A percentile compares a stretch with the other conserved stretches of the same genome.
phyloP scores from a whole-genome alignment of 139 green algal species.

The Tetraselmis chui region DNA sequence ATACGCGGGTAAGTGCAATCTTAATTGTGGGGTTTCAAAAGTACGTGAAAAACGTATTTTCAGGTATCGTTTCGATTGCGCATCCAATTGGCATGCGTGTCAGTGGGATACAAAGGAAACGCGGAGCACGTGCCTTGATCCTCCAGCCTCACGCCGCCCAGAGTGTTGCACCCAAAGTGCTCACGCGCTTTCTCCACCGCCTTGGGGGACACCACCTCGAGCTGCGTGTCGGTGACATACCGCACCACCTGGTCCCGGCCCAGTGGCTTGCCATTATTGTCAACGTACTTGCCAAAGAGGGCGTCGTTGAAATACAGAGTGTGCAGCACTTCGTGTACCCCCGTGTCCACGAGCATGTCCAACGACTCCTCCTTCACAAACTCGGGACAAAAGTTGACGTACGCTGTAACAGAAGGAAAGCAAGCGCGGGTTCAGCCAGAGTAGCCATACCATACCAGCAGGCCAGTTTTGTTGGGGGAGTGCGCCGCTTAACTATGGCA shows the following conservation, averaged over 20 bases:
- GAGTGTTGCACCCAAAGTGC: constrained; percentile 1
- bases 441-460: too few species aligned
- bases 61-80: too few species aligned
- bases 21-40: too few species aligned
- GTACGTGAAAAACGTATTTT: too few species aligned
- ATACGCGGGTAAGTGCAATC: too few species aligned
- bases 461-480: too few species aligned
- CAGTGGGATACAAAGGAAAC: too few species aligned
- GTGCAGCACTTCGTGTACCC: constrained; percentile 9
- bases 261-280: background rate
- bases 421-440: too few species aligned
- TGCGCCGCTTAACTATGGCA: too few species aligned
- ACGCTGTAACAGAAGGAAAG: too few species aligned
- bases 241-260: background rate
- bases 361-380: background rate
- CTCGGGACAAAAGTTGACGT: constrained; percentile 10
- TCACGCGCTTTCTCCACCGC: background rate
- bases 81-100: too few species aligned
- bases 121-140: too few species aligned
- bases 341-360: constrained; percentile 5
- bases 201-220: background rate
- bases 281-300: background rate
- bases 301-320: background rate
- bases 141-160: constrained; percentile 1
- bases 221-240: background rate